Evolutionary conservation across 2,329 filamentous ascomycete genomes (phyloP).

Genomic region (Hypoxylon sp.): DNA sequence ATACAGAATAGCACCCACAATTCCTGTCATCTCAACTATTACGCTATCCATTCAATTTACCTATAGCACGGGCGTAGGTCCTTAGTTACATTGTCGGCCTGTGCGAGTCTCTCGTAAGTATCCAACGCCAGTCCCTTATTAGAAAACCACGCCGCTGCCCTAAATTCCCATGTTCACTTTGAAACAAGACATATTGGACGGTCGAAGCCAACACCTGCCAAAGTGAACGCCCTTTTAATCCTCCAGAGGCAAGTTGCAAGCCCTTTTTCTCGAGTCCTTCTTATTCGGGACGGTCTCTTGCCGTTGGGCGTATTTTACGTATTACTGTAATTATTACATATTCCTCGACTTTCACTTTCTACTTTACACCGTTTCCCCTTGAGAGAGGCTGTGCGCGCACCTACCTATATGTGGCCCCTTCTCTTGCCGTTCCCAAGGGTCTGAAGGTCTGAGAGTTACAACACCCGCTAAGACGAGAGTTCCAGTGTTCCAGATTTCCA

Average conservation of each 20-base stretch:
- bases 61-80: conserved; percentile 1
- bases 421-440: conserved; percentile 17
- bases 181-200: conserved; percentile 46
- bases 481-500: conserved; percentile 46
- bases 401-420: conserved; percentile 15
- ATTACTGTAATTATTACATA: conserved; percentile 43
- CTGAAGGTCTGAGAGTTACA: conserved; percentile 44
- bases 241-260: conserved; percentile 23
- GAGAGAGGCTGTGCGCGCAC: conserved; percentile 27
- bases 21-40: conserved; percentile 12
- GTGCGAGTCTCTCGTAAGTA: conserved; percentile 24
- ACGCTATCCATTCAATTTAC: conserved; percentile 4
- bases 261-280: conserved; percentile 21
- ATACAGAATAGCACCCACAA: conserved; percentile 9
- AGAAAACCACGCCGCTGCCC: conserved; percentile 36
- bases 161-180: conserved; percentile 47
- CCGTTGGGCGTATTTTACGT: conserved; percentile 26
- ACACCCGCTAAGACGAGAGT: conserved; percentile 44
- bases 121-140: conserved; percentile 19
- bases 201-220: conserved; percentile 22
- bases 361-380: conserved; percentile 32
- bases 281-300: conserved; percentile 6
- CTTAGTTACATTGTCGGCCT: conserved; percentile 18
- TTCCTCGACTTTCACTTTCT: conserved; percentile 17
- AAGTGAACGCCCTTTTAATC: conserved; percentile 25